A percentile compares a stretch with the other conserved stretches of the same genome.
Conservation (phyloP, 2,329 filamentous ascomycete species). For the Fusarium nanum region DNA sequence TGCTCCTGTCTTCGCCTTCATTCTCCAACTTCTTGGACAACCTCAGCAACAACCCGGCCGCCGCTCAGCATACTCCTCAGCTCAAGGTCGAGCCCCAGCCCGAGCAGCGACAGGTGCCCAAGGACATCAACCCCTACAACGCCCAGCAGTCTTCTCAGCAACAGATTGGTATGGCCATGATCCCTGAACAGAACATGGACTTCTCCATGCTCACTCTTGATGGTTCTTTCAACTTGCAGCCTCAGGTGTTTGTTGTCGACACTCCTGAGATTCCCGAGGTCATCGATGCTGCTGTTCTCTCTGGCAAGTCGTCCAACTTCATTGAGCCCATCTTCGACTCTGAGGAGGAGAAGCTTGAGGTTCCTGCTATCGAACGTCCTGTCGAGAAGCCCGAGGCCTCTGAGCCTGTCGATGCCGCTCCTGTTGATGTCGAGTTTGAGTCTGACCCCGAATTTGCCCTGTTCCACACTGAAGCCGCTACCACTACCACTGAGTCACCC, state of each 20-base stretch:
- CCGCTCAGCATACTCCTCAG: constrained; percentile 54
- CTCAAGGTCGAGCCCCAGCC: constrained; percentile 56
- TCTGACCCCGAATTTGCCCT: constrained; percentile 71
- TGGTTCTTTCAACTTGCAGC: constrained; percentile 70
- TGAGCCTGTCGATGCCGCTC: constrained; percentile 43
- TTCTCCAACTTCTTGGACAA: constrained; percentile 85
- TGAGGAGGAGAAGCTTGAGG: constrained; percentile 68
- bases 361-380: constrained; percentile 64
- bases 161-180: constrained; percentile 83
- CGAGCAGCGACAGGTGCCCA: constrained; percentile 66
- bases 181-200: constrained; percentile 82
- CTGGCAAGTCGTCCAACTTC: constrained; percentile 74
- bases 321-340: constrained; percentile 58
- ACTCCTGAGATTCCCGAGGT: constrained; percentile 72
- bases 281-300: constrained; percentile 72
- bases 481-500: constrained; percentile 42
- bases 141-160: constrained; percentile 69
- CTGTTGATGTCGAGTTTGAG: constrained; percentile 68
- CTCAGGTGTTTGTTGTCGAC: constrained; percentile 80
- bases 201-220: constrained; percentile 76
- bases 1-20: constrained; percentile 82
- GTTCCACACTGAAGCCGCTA: constrained; percentile 60
- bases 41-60: constrained; percentile 69
- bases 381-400: constrained; percentile 51
- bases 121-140: constrained; percentile 73